These are phyloP conservation scores for Phanerochaete sordida DNA, from an alignment of 768 basidiomycete genomes.

Conservation along the genomic window DNA sequence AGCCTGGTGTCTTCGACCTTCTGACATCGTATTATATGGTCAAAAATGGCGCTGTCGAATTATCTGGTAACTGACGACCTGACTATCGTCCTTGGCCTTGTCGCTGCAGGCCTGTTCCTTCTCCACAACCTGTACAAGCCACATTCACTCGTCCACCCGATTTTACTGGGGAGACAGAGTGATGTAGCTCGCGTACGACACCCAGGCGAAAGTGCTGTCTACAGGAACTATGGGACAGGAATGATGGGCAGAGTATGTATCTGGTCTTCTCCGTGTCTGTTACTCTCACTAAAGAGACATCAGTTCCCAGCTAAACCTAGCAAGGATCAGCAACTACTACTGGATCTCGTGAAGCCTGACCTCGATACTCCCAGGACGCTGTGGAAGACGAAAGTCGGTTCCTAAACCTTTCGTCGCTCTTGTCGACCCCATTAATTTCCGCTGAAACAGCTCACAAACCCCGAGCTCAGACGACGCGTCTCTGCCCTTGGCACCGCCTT, in stretches of 20 bases:
- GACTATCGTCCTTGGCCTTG: slow-evolving; percentile 72
- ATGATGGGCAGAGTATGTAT: slow-evolving; percentile 64
- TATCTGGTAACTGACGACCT: slow-evolving; percentile 75
- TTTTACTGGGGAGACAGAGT: slow-evolving; percentile 88
- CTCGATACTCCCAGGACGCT: slow-evolving; percentile 66
- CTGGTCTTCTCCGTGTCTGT: slow-evolving; percentile 27
- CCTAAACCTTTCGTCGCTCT: background rate
- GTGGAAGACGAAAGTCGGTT: slow-evolving; percentile 71
- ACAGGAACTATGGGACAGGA: slow-evolving; percentile 87
- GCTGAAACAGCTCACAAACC: slow-evolving; percentile 65
- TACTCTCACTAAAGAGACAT: background rate
- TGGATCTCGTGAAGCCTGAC: slow-evolving; percentile 66
- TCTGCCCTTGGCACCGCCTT: slow-evolving; percentile 74
- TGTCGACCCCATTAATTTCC: background rate
- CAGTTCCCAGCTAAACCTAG: slow-evolving; percentile 74
- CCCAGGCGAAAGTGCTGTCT: slow-evolving; percentile 79
- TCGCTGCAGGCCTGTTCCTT: slow-evolving; percentile 72
- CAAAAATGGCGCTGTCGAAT: slow-evolving; percentile 35
- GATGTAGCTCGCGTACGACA: slow-evolving; percentile 83
- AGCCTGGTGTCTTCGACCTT: background rate
- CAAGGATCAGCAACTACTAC: slow-evolving; percentile 65
- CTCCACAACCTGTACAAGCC: slow-evolving; percentile 77
- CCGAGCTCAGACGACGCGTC: slow-evolving; percentile 64
- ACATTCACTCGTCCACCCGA: slow-evolving; percentile 88
- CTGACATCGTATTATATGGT: background rate